phyloP scores from a whole-genome alignment of 108 stramenopile species.

The Cyclotella atomus region DNA sequence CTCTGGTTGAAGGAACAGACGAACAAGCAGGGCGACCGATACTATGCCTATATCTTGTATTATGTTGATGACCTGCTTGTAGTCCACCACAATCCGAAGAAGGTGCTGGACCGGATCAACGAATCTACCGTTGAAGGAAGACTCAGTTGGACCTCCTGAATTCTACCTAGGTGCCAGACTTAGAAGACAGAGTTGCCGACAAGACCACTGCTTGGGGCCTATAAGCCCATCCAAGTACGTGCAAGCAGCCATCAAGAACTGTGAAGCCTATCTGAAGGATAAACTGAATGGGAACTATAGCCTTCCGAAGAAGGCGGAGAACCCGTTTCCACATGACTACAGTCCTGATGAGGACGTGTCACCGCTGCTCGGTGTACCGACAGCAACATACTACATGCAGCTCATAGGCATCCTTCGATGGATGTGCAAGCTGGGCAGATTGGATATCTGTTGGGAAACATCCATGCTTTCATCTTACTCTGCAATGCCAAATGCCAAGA shows the following conservation, averaged over 20 bases:
- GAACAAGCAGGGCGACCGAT: not conserved
- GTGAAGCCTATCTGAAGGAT: not conserved
- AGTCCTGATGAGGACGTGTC: constrained; percentile 1
- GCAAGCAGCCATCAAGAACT: constrained; percentile 19
- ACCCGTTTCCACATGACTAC: constrained; percentile 29
- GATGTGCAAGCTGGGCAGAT: constrained; percentile 56
- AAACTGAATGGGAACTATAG: not conserved
- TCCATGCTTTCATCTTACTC: constrained; percentile 49
- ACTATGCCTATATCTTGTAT: constrained; percentile 47
- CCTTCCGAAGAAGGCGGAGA: constrained; percentile 4
- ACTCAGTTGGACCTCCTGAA: constrained; percentile 26
- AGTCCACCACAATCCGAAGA: constrained; percentile 25
- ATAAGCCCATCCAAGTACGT: constrained; percentile 35
- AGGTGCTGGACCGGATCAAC: not conserved
- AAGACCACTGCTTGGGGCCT: constrained; percentile 29
- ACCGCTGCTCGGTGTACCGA: not conserved
- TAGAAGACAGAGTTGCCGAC: not conserved
- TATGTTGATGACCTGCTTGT: constrained; percentile 18
- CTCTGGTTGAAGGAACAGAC: constrained; percentile 36
- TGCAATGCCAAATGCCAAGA: constrained; percentile 39
- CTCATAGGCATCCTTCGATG: constrained; percentile 53
- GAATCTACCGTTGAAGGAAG: constrained; percentile 12
- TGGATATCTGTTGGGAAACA: constrained; percentile 51
- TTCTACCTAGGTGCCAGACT: constrained; percentile 45
- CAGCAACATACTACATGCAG: constrained; percentile 19